Evolutionary conservation across 495 filamentous ascomycete genomes (phyloP).

Genomic region (Podospora comata): DNA sequence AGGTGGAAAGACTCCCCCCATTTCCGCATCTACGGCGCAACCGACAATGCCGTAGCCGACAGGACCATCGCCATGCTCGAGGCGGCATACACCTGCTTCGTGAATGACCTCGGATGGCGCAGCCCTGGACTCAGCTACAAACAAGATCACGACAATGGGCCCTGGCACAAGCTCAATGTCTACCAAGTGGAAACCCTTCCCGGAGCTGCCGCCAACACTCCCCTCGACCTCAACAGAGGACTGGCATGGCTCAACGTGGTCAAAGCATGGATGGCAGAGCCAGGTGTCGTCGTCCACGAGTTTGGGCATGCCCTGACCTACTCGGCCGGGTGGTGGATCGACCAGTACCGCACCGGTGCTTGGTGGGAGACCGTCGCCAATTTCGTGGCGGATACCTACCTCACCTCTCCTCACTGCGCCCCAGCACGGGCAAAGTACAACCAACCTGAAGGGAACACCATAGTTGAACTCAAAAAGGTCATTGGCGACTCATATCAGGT

Average conservation of each 20-base stretch:
- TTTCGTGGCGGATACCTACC: slow-evolving; percentile 46
- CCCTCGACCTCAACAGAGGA: slow-evolving; percentile 32
- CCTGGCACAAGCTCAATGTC: slow-evolving; percentile 46
- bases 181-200: slow-evolving; percentile 37
- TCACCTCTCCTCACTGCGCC: slow-evolving; percentile 39
- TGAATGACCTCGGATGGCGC: slow-evolving; percentile 41
- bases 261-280: slow-evolving; percentile 37
- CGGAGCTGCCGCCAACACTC: slow-evolving; percentile 43
- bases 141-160: slow-evolving; percentile 34
- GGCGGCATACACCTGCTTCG: slow-evolving; percentile 45
- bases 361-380: slow-evolving; percentile 50
- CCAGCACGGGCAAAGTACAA: slow-evolving; percentile 28
- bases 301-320: slow-evolving; percentile 47
- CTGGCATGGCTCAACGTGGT: slow-evolving; percentile 43
- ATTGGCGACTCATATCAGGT: slow-evolving; percentile 44
- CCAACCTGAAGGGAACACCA: slow-evolving; percentile 35
- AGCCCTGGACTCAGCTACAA: slow-evolving; percentile 41
- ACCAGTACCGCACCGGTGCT: slow-evolving; percentile 43
- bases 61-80: slow-evolving; percentile 37
- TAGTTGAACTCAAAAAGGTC: slow-evolving; percentile 43
- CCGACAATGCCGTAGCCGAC: slow-evolving; percentile 29
- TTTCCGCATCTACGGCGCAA: slow-evolving; percentile 42
- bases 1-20: slow-evolving; percentile 44
- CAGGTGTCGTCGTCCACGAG: slow-evolving; percentile 43
- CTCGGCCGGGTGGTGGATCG: slow-evolving; percentile 40